phyloP scores from a whole-genome alignment of 768 basidiomycete genomes.

The Suillus fuscotomentosus region DNA sequence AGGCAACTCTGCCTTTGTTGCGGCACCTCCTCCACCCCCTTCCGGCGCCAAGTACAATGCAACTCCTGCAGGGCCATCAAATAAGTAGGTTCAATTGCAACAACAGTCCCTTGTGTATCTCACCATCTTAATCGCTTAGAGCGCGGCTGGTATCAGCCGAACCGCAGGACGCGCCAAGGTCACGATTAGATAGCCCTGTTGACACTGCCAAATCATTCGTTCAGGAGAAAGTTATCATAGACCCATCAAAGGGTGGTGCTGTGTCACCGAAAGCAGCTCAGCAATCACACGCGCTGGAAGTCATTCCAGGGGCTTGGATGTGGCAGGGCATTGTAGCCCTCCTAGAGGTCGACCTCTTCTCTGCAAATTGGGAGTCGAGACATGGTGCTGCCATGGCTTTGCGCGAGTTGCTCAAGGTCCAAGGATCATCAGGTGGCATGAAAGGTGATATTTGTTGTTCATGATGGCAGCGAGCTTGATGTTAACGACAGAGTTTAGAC shows the following conservation, averaged over 20 bases:
- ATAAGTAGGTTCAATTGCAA: constrained; percentile 44
- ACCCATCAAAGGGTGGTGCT: constrained; percentile 83
- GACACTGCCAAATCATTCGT: constrained; percentile 37
- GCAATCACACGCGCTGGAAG: constrained; percentile 75
- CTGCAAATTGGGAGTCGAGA: constrained; percentile 87
- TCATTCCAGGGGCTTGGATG: constrained; percentile 73
- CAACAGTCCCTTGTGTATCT: constrained; percentile 4
- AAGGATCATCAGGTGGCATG: constrained; percentile 84
- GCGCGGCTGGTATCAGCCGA: constrained; percentile 73
- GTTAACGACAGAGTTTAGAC: constrained; percentile 38
- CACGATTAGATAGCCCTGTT: constrained; percentile 59
- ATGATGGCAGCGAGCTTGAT: background rate
- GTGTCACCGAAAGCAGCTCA: constrained; percentile 77
- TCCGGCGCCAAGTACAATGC: constrained; percentile 62
- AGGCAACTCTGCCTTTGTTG: constrained; percentile 81
- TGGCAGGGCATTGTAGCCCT: constrained; percentile 84
- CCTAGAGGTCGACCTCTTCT: constrained; percentile 81
- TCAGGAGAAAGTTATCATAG: constrained; percentile 68
- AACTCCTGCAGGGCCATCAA: constrained; percentile 54
- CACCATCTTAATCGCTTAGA: constrained; percentile 35
- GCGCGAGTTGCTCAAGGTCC: constrained; percentile 81
- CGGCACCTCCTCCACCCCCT: constrained; percentile 61
- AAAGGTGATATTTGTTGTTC: constrained; percentile 45
- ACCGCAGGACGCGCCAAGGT: constrained; percentile 46
- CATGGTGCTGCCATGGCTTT: constrained; percentile 94